Evolutionary conservation across 768 basidiomycete species (phyloP).

Genomic region (Pholiota microspora): DNA sequence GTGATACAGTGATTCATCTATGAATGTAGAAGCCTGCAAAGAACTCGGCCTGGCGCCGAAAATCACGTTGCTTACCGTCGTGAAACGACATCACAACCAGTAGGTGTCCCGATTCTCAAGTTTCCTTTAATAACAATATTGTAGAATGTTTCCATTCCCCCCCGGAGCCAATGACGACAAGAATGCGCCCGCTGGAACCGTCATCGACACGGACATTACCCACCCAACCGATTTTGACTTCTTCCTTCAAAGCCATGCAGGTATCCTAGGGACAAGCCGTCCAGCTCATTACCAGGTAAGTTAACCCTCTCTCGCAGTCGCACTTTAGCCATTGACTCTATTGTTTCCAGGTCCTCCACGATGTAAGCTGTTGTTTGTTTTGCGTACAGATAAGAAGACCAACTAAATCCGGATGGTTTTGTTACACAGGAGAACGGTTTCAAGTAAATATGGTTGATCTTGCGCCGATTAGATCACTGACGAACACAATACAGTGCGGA

Average conservation of each 20-base stretch:
- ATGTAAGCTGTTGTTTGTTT: constrained; percentile 27
- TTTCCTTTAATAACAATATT: not conserved
- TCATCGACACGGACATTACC: constrained; percentile 67
- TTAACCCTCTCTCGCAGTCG: constrained; percentile 2
- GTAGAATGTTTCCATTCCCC: constrained; percentile 11
- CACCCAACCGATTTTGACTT: constrained; percentile 78
- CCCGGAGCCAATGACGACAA: constrained; percentile 54
- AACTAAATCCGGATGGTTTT: not conserved
- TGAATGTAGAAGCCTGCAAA: constrained; percentile 53
- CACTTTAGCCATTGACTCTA: not conserved
- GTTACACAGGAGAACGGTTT: constrained; percentile 46
- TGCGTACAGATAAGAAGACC: not conserved
- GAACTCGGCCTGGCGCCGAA: constrained; percentile 54
- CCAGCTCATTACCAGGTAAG: constrained; percentile 46
- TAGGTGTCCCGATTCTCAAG: not conserved
- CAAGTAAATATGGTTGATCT: constrained; percentile 35
- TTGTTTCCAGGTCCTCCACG: constrained; percentile 36
- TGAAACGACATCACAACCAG: constrained; percentile 51
- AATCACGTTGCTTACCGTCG: constrained; percentile 79
- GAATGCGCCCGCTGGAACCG: constrained; percentile 77
- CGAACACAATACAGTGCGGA: constrained; percentile 42
- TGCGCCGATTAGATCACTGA: not conserved
- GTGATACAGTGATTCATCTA: not conserved
- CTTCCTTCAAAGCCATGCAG: constrained; percentile 76
- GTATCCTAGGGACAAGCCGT: constrained; percentile 71